Evolutionary conservation across 2,329 filamentous ascomycete genomes (phyloP), one percentile per base, ranked within the genome.

Genomic region (Talaromyces sp.): DNA sequence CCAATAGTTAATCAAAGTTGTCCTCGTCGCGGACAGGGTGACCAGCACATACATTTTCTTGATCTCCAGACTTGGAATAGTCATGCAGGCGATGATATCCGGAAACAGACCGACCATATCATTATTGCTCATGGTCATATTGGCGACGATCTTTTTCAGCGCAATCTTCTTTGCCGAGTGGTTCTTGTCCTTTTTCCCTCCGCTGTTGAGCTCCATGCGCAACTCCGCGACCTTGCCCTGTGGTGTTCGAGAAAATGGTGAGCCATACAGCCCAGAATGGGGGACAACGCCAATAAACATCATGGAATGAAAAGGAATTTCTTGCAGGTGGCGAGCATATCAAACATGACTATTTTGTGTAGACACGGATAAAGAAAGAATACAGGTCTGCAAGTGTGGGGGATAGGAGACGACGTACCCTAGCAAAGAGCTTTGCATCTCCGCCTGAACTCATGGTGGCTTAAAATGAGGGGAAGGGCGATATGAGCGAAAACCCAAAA

Each of bases 51-150:
- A 97, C 95, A 99, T 99, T 84, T 99, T 99, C 85, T 99, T 99
- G 79, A 99, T 97, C 79, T 99, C 95, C 75, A 99, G 81, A 70
- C 90, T 96, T 58, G 89, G 89, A 65, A 99, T 91, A 69, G 91
- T 87, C 95, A 99, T 99, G 82, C 94, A 98, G 65, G 83, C 88
- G 69, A 99, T 91, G 63, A 99, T 90, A 74, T 99, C 95, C 18
- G 94, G 92, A 70, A 99, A 99, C 58, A 99, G 82, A 44, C 92
- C 92, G 60, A 98, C 90, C 95, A 99, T 99, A 77, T 99, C 95
- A 73, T 98, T 99, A 80, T 99, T 99, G 85, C 94, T 98, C 95
- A 99, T 99, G 67, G 95, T 99, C 95, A 99, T 99, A 76, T 99
- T 99, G 75, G 95, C 95, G 70, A 99, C 95, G 69, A 99, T 98